Conservation (phyloP, 805 yeast species). For the Zygoascus tannicola region DNA sequence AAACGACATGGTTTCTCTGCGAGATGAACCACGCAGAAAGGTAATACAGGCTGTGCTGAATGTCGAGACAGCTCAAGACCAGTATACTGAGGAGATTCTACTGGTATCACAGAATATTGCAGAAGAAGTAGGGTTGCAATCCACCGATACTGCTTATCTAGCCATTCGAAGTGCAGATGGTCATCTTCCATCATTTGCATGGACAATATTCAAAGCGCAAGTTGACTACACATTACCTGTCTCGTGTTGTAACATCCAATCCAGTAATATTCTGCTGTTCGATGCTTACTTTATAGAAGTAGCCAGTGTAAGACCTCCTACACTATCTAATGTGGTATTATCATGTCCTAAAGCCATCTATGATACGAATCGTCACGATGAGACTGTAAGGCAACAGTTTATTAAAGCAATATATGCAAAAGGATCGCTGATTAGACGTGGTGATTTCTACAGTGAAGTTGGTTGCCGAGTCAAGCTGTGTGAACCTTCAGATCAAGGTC, state of each 20-base stretch:
- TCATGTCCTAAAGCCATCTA: constrained; percentile 43
- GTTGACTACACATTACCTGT: constrained; percentile 9
- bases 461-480: constrained; percentile 49
- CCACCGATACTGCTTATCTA: background rate
- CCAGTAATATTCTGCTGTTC: background rate
- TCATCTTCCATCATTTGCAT: constrained; percentile 6
- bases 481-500: constrained; percentile 71
- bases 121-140: background rate
- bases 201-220: constrained; percentile 10
- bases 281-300: constrained; percentile 12
- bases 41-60: background rate
- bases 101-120: background rate
- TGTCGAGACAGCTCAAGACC: background rate
- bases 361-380: constrained; percentile 30
- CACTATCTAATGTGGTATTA: constrained; percentile 33
- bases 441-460: constrained; percentile 35
- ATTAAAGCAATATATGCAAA: background rate
- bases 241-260: constrained; percentile 7
- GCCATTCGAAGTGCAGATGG: constrained; percentile 1
- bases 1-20: background rate
- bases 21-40: background rate
- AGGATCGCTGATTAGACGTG: constrained; percentile 30
- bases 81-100: background rate
- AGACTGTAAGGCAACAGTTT: constrained; percentile 24
- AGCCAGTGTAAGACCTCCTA: constrained; percentile 12